Base-by-base conservation (phyloP, 768 basidiomycete species). In the Artomyces pyxidatus region DNA sequence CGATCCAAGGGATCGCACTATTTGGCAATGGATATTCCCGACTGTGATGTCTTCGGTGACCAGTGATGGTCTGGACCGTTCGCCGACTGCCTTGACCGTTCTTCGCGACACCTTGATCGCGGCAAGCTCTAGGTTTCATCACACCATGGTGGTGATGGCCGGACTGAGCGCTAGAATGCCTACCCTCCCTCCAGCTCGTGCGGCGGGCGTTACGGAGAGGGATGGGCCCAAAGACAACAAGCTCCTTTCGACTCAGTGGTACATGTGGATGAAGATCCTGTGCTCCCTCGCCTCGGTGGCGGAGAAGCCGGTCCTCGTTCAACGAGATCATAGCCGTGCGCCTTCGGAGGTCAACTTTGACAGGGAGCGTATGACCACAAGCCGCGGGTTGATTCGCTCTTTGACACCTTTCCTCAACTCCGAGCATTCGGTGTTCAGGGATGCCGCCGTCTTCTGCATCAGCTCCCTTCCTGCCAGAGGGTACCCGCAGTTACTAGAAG, bases 351-450 rank as follows among this genome's bases (percentile, higher is more conserved):
- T 77, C 48, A 85, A 75, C 51, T 84, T 88, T 45, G 88, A 89
- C 52, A 79, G 87, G 37, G 91, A 92, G 56, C 77, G 87, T 42
- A 76, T 89, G 58, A 77, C 80, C n/a, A 87, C 86, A 0, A 85
- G 88, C 4, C 78, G 85, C 22, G 89, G 83, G 22, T 65, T 95
- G 21, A 92, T 95, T 66, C 76, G 85, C 56, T 87, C 88, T 56
- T 71, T 94, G 47, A 86, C 88, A 0, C 88, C 89, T 6, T 90
- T 92, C 62, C 73, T 97, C 47, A 87, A 89, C 53, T 88, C 87
- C 6, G 92, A 95, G 57, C 83, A 87, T 59, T 78, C 78, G 1
- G 70, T 78, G 9, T 93, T 94, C 64, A 81, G 90, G 45, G 88
- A 93, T 61, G 81, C 85, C 0, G 89, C 88, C 11, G 89, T 94